Base-by-base conservation (phyloP, 2,329 filamentous ascomycete genomes). In the Xylariaceae sp. region DNA sequence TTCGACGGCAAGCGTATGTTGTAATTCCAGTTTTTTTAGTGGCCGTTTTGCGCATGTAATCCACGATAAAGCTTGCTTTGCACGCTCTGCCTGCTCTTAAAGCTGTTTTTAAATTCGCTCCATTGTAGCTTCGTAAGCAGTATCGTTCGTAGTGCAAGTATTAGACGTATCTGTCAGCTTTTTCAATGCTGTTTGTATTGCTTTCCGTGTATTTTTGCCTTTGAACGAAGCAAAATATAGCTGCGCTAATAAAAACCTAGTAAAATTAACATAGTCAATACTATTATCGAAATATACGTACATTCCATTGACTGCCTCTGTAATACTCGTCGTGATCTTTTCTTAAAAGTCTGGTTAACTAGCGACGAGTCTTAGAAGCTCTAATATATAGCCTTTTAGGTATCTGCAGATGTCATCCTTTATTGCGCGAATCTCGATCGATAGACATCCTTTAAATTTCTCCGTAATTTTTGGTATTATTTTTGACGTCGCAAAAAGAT, bases 81-180 rank as follows among this genome's bases (percentile, higher is more conserved):
- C 76, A 31, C 76, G 61, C 0, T 66, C 50, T n/a, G 42, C 33
- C 9, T 66, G 54, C 5, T 65, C 69, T 1, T 44, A 1, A 1
- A 57, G 11, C 46, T 79, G 75, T 1, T 58, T 51, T n/a, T 70
- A 46, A 34, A 80, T 76, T 14, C 75, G 62, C 1, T 70, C 40
- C 61, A 79, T 72, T 0, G 71, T 69, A 0, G 71, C 56, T 0
- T 66, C 51, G 43, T 81, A 82, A 0, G 71, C 70, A 10, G 58
- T n/a, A n/a, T n/a, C n/a, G n/a, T n/a, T n/a, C n/a, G n/a, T n/a
- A n/a, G n/a, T n/a, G n/a, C n/a, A n/a, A n/a, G n/a, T n/a, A 7
- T 60, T 45, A 3, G 62, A 59, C 10, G 68, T 69, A 12, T 39
- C 66, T 0, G 64, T 55, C 0, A 78, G 54, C 0, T 55, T 61